Conservation (phyloP, 2,329 filamentous ascomycete genomes). For the Talaromyces pinophilus region DNA sequence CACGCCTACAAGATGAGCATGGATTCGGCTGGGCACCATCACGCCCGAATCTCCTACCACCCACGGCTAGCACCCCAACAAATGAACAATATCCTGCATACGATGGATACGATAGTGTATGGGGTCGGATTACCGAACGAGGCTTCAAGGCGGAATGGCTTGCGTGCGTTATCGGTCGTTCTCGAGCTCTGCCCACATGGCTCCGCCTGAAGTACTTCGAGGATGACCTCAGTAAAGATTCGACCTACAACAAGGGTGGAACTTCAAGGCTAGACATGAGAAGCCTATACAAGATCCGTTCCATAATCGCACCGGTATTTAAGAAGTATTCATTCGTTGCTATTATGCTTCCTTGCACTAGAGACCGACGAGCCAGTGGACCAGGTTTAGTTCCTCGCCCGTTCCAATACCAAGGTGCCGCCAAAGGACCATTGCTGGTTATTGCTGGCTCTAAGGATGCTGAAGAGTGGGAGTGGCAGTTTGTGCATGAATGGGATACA, state of each 20-base stretch:
- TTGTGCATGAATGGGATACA: slow-evolving; percentile 22
- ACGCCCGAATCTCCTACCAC: slow-evolving; percentile 24
- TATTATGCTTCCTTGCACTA: slow-evolving; percentile 7
- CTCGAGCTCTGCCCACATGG: slow-evolving; percentile 1
- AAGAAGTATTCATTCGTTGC: not conserved
- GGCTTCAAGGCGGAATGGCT: slow-evolving; percentile 17
- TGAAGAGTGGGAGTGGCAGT: slow-evolving; percentile 22
- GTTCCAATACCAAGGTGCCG: slow-evolving; percentile 20
- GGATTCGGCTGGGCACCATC: slow-evolving; percentile 23
- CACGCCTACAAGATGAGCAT: slow-evolving; percentile 2
- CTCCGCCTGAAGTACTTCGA: not conserved
- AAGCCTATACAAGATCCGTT: not conserved
- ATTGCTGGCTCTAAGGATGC: slow-evolving; percentile 15
- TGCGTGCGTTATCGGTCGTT: not conserved
- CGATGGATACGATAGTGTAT: slow-evolving; percentile 16
- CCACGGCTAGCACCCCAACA: not conserved
- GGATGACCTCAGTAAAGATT: not conserved
- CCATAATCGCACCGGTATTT: slow-evolving; percentile 15
- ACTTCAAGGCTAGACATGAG: not conserved
- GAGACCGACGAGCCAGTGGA: slow-evolving; percentile 9
- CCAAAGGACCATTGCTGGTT: slow-evolving; percentile 16
- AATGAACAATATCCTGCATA: not conserved
- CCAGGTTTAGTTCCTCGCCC: not conserved
- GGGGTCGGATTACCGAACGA: not conserved
- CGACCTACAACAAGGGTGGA: slow-evolving; percentile 6